A percentile compares a stretch with the other conserved stretches of the same genome.
These are phyloP conservation scores for Colletotrichum sp. DNA, from an alignment of 2,329 filamentous ascomycete species.

Conservation along the genomic window DNA sequence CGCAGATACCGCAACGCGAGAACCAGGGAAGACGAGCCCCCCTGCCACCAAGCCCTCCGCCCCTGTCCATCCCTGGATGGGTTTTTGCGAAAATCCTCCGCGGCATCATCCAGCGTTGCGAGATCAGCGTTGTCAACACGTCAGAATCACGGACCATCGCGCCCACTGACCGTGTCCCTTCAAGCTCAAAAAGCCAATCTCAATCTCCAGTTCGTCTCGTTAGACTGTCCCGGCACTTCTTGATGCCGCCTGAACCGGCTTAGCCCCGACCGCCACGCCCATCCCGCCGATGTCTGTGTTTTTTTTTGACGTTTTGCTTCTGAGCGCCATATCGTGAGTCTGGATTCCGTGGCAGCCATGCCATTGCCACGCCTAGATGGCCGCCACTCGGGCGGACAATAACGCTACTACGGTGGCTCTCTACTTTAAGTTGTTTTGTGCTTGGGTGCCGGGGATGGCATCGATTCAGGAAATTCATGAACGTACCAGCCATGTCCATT, in stretches of 20 bases:
- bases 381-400: background rate
- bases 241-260: slow-evolving; percentile 12
- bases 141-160: slow-evolving; percentile 11
- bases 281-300: background rate
- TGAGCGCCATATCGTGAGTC: background rate
- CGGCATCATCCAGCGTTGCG: slow-evolving; percentile 9
- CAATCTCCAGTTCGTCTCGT: slow-evolving; percentile 1
- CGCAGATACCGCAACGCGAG: background rate
- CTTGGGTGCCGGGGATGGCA: background rate
- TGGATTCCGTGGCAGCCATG: background rate
- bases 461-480: background rate
- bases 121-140: slow-evolving; percentile 20
- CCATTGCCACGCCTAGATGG: background rate
- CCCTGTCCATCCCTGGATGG: background rate
- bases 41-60: background rate
- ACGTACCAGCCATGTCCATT: background rate
- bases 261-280: background rate
- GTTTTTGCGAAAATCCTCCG: slow-evolving; percentile 8
- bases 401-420: background rate
- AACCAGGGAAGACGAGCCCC: background rate
- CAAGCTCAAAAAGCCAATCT: slow-evolving; percentile 20
- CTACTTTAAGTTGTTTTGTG: background rate
- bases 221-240: slow-evolving; percentile 5
- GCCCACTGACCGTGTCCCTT: slow-evolving; percentile 2
- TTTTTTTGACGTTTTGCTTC: background rate